Base-by-base conservation (phyloP, 1,139 yeast genomes). In the Debaryomyces psychrophilus region DNA sequence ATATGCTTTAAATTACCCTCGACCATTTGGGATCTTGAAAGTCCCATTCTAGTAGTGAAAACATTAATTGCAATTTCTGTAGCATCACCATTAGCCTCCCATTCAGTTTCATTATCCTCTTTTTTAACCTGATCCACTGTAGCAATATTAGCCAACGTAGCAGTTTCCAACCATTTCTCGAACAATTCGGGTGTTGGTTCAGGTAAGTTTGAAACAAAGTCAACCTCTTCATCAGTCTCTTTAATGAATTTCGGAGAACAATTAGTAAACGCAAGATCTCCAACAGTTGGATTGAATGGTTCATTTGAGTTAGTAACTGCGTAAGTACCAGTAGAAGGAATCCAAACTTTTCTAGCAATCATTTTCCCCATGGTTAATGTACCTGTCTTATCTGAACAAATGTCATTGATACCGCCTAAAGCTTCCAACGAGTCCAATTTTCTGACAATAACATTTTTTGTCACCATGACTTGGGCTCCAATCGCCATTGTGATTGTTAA, bases 71-170 rank as follows among this genome's bases (percentile, higher is more conserved):
- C 93, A 58, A 85, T 82, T 66, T 87, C 95, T 2, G 95, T 87
- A 31, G 95, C 90, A 61, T 87, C 95, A 44, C 95, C 95, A 58
- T 83, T 84, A 12, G 89, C 90, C 56, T 80, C 81, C 93, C 95
- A 87, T 15, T 52, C 64, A 33, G 57, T 46, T 35, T 65, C 72
- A 5, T 71, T 73, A 15, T 70, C 73, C 29, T 62, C 71, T 45
- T 68, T 68, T 22, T 59, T 57, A 33, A 70, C 69, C 50, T 74
- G 65, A 50, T 71, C 73, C 17, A 87, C 80, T 14, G 74, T 71
- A 3, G 95, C 90, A 59, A 86, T 81, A 57, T 87, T 87, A 29
- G 93, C 93, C 55, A 87, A 65, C 1, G 90, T 76, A 5, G 92
- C 88, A 38, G 84, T 71, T 31, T 65, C 55, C 44, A 85, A 64